Conservation (phyloP, 305 asterid species). For the Fraxinus platypoda region DNA sequence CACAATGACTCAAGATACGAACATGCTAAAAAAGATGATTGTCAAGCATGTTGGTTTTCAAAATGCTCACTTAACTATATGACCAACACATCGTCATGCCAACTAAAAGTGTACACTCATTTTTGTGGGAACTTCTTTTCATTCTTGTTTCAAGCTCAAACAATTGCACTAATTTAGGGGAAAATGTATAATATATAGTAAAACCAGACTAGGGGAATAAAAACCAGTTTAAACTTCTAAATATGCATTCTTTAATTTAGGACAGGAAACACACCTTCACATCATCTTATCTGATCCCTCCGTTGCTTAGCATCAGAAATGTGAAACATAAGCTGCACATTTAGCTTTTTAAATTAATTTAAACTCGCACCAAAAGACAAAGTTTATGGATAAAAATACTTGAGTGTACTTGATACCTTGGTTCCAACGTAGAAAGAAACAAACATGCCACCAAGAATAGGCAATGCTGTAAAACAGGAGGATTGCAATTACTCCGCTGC, state of each 20-base stretch:
- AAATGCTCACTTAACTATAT: background rate
- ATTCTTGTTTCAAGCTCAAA: slow-evolving; percentile 12
- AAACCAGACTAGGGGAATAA: background rate
- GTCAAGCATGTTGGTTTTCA: background rate
- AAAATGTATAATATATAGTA: background rate
- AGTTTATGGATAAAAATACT: slow-evolving; percentile 3
- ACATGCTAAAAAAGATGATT: background rate
- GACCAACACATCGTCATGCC: background rate
- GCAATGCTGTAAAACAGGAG: slow-evolving; percentile 55
- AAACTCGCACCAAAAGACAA: slow-evolving; percentile 16
- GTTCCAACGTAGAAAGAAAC: slow-evolving; percentile 84
- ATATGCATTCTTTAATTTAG: background rate
- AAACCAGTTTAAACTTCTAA: background rate
- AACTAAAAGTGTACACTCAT: background rate
- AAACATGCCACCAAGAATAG: slow-evolving; percentile 66
- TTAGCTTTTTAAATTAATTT: slow-evolving; percentile 22
- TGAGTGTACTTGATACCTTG: slow-evolving; percentile 50
- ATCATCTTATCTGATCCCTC: slow-evolving; percentile 43
- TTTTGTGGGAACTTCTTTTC: background rate
- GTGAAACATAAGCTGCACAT: slow-evolving; percentile 87
- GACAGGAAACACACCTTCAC: slow-evolving; percentile 27
- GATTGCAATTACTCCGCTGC: slow-evolving; percentile 19
- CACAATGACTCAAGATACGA: background rate
- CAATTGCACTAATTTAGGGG: background rate
- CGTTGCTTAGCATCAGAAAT: slow-evolving; percentile 72